Evolutionary conservation across 192 early-diverging fungal genomes (phyloP), one percentile per base, ranked within the genome.

Genomic region (Backusella psychrophila): DNA sequence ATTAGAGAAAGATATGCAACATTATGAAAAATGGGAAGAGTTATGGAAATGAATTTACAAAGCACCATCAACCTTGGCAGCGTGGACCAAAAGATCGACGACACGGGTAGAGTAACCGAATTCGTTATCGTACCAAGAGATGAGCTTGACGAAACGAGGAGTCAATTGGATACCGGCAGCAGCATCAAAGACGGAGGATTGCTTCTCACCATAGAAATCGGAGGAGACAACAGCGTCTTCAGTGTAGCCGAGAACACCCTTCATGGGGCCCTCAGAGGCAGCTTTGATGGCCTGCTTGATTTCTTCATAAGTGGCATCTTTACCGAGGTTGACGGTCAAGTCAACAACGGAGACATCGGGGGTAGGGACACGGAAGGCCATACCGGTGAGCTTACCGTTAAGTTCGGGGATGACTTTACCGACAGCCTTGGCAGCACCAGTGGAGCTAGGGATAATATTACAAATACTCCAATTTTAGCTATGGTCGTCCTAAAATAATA

Each of bases 401-500:
- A 98, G 90, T 44, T 85, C 80, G 69, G 98, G 98, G 71, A 99
- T 94, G 69, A 99, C 96, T 90, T 97, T 97, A 73, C 96, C 96
- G 81, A 99, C 98, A 73, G 98, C 96, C 92, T 98, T 98, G 89
- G 98, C 97, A 69, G 98, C 98, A 77, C 98, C 98, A 68, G 97
- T 99, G 77, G 95, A 92, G 97, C n/a, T n/a, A n/a, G n/a, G n/a
- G n/a, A n/a, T n/a, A n/a, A n/a, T n/a, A n/a, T n/a, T n/a, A n/a
- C n/a, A n/a, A n/a, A n/a, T n/a, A n/a, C n/a, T n/a, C n/a, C n/a
- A n/a, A n/a, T n/a, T n/a, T n/a, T n/a, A n/a, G n/a, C n/a, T n/a
- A n/a, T n/a, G n/a, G n/a, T n/a, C n/a, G n/a, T n/a, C n/a, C n/a
- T n/a, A n/a, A n/a, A n/a, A n/a, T n/a, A n/a, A n/a, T n/a, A n/a